Percentiles rank a stretch among this genome's conserved stretches.
These are phyloP conservation scores for Yamadazyma epiphylla DNA, from an alignment of 1,139 yeast species.

Conservation along the genomic window DNA sequence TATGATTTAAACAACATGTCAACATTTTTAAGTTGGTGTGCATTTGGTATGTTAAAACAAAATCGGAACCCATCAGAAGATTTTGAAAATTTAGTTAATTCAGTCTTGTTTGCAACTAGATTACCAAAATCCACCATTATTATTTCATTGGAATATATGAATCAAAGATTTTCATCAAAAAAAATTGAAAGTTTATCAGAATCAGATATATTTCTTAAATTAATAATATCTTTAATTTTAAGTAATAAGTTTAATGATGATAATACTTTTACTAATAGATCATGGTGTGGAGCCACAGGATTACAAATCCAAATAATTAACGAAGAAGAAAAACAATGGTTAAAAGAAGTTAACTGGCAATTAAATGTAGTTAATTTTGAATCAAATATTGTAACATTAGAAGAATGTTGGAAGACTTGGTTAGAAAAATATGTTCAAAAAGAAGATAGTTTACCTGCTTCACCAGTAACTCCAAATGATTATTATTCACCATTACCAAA, in stretches of 20 bases:
- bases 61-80: slow-evolving; percentile 47
- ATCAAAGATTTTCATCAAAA: slow-evolving; percentile 36
- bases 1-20: slow-evolving; percentile 78
- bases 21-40: slow-evolving; percentile 64
- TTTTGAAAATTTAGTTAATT: slow-evolving; percentile 57
- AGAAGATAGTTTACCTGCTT: slow-evolving; percentile 16
- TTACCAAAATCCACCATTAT: slow-evolving; percentile 79
- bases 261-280: slow-evolving; percentile 89
- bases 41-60: slow-evolving; percentile 57
- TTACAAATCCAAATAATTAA: slow-evolving; percentile 60
- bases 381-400: slow-evolving; percentile 37
- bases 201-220: slow-evolving; percentile 53
- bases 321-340: slow-evolving; percentile 71
- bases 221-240: slow-evolving; percentile 69
- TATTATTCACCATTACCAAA: slow-evolving; percentile 18
- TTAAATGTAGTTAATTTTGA: slow-evolving; percentile 44
- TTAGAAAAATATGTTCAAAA: slow-evolving; percentile 27
- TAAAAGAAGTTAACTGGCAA: slow-evolving; percentile 47
- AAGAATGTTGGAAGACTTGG: slow-evolving; percentile 49
- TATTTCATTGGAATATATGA: slow-evolving; percentile 73
- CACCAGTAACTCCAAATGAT: slow-evolving; percentile 13
- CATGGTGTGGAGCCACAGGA: slow-evolving; percentile 96
- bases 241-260: slow-evolving; percentile 96
- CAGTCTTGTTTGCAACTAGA: slow-evolving; percentile 85
- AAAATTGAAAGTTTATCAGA: slow-evolving; percentile 27